Conservation (phyloP, 345 rosid genomes). For the Syzygium aromaticum region DNA sequence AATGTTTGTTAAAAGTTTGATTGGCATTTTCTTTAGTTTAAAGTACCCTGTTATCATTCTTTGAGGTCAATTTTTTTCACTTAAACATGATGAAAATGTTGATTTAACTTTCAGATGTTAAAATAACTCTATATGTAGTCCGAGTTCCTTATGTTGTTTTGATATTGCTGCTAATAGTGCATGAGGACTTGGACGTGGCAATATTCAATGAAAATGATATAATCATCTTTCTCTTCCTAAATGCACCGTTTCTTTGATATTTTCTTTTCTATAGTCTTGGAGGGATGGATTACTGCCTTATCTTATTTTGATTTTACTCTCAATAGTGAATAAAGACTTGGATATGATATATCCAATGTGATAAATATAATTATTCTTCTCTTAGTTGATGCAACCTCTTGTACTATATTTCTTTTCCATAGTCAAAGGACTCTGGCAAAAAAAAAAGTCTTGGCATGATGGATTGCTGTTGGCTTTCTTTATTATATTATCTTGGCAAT, state of each 20-base stretch:
- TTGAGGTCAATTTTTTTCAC: not conserved
- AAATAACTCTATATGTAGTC: not conserved
- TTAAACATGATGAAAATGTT: not conserved
- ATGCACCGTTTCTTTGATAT: not conserved
- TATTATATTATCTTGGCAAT: not conserved
- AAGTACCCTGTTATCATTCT: not conserved
- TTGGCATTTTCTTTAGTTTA: not conserved
- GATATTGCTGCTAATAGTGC: not conserved
- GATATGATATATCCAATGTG: not conserved
- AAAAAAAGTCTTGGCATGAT: not conserved
- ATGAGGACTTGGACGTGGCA: not conserved
- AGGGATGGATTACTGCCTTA: not conserved
- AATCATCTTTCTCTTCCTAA: not conserved
- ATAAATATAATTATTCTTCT: not conserved
- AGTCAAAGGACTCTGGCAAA: not conserved
- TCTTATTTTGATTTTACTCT: not conserved
- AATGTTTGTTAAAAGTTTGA: not conserved
- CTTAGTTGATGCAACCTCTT: not conserved
- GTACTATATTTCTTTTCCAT: not conserved
- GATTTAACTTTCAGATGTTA: not conserved
- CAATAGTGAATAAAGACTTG: not conserved
- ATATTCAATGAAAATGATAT: not conserved
- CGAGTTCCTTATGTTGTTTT: not conserved
- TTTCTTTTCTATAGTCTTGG: not conserved
- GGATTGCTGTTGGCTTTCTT: not conserved